phyloP scores from a whole-genome alignment of 345 rosid species.

The Linum usitatissimum region DNA sequence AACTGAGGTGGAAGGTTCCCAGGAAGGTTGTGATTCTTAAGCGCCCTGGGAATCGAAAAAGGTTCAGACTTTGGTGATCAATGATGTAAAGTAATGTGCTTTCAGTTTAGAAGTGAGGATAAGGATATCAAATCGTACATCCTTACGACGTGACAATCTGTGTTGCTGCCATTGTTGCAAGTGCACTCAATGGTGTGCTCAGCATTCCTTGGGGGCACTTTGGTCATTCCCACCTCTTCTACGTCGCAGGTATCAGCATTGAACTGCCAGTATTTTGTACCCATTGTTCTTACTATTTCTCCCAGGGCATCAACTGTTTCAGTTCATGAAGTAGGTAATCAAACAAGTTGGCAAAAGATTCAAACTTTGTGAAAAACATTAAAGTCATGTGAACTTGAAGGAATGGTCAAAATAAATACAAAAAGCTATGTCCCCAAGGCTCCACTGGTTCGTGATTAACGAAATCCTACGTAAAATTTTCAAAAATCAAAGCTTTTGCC shows the following conservation, averaged over 20 bases:
- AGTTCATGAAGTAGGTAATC: too few relatives aligned
- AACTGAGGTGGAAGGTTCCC: slow-evolving; percentile 63
- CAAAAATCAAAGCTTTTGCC: too few relatives aligned
- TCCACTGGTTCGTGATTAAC: too few relatives aligned
- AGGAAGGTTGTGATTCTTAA: slow-evolving; percentile 44
- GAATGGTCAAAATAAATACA: too few relatives aligned
- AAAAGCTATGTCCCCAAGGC: too few relatives aligned
- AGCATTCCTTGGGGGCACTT: slow-evolving; percentile 21
- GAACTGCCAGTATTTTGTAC: slow-evolving; percentile 37
- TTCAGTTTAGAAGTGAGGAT: neutral
- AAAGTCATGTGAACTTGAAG: too few relatives aligned
- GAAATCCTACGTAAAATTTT: too few relatives aligned
- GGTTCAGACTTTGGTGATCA: neutral
- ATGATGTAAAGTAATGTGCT: too few relatives aligned
- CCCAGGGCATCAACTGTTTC: slow-evolving; percentile 35
- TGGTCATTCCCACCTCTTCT: slow-evolving; percentile 20
- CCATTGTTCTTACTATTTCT: slow-evolving; percentile 31
- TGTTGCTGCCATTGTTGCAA: slow-evolving; percentile 26
- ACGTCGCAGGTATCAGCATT: slow-evolving; percentile 30
- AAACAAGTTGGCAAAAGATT: too few relatives aligned
- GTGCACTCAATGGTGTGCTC: slow-evolving; percentile 30
- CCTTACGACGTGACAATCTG: slow-evolving; percentile 37
- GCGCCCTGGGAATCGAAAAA: slow-evolving; percentile 17
- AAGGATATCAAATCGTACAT: slow-evolving; percentile 28
- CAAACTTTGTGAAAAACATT: too few relatives aligned